Evolutionary conservation across 140 eudicot species (phyloP), one percentile per base, ranked within the genome.

Genomic region (Stevia rebaudiana): DNA sequence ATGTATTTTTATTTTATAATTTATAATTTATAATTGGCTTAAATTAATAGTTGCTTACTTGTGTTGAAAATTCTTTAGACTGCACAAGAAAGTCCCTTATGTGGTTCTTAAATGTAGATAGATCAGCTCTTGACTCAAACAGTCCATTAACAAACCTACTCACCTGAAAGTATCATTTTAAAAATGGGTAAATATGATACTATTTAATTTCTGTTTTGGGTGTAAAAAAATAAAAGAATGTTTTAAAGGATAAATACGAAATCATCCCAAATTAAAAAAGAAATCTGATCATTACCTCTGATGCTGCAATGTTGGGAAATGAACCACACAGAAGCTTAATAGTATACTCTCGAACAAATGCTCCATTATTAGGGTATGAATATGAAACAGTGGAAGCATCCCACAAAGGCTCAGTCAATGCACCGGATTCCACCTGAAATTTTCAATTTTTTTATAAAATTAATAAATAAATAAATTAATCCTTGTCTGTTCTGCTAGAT

Each of bases 31-130:
- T 12, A 54, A 5, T 5, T 23, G 23, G 36, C 19, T 23, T 17
- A 52, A 17, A 56, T 56, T 6, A 19, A 30, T n/a, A 30, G 63
- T 30, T 31, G 8, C 22, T 24, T 71, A 91, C 98, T 87, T 92
- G 99, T 10, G 97, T 84, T 41, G 99, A 85, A 61, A 94, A 94
- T 61, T 83, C 97, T 76, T 94, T 94, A 17, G 99, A 94, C 50
- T 94, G 99, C 77, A 94, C 94, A 33, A 94, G 89, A 55, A 94
- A 94, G 70, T 94, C 99, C 66, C 97, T 68, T 67, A 85, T 94
- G 83, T 88, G 97, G 72, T 85, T 81, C 82, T 94, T 94, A 79
- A 94, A 88, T 19, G 88, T 78, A 18, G 88, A 24, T 61, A 85
- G 86, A 41, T 94, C 97, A 28, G 44, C 58, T 67, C 86, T 81